A percentile compares a stretch with the other conserved stretches of the same genome.
Conservation (phyloP, 495 filamentous ascomycete genomes). For the Trichoderma parareesei region DNA sequence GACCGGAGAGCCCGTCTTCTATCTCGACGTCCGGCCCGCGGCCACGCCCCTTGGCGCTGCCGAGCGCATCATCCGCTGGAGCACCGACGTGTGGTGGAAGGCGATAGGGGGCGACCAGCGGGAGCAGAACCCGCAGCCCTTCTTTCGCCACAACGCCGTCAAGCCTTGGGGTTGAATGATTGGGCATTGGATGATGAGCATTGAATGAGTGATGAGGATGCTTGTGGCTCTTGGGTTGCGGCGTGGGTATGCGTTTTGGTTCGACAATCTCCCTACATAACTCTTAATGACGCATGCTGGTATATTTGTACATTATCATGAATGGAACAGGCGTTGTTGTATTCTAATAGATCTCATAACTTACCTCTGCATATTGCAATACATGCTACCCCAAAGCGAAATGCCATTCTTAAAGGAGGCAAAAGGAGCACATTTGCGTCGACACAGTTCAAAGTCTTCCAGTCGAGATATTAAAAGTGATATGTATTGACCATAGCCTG, state of each 20-base stretch:
- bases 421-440: neutral
- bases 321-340: constrained; percentile 5
- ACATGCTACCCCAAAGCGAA: too few species aligned
- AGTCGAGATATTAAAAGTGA: too few species aligned
- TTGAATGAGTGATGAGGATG: too few species aligned
- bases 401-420: neutral
- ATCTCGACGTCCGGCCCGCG: constrained; percentile 90
- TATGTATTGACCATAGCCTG: too few species aligned
- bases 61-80: constrained; percentile 83
- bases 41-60: constrained; percentile 75
- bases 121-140: constrained; percentile 17
- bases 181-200: too few species aligned
- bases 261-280: neutral
- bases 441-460: too few species aligned
- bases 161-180: neutral
- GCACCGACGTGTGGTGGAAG: constrained; percentile 86
- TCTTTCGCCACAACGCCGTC: constrained; percentile 7
- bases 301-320: constrained; percentile 8
- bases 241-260: too few species aligned
- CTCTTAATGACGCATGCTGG: neutral
- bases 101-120: constrained; percentile 67
- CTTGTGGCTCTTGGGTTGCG: too few species aligned
- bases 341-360: neutral
- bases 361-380: neutral
- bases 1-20: constrained; percentile 91